Base-by-base conservation (phyloP, 2,329 filamentous ascomycete genomes). In the Colletotrichum godetiae region DNA sequence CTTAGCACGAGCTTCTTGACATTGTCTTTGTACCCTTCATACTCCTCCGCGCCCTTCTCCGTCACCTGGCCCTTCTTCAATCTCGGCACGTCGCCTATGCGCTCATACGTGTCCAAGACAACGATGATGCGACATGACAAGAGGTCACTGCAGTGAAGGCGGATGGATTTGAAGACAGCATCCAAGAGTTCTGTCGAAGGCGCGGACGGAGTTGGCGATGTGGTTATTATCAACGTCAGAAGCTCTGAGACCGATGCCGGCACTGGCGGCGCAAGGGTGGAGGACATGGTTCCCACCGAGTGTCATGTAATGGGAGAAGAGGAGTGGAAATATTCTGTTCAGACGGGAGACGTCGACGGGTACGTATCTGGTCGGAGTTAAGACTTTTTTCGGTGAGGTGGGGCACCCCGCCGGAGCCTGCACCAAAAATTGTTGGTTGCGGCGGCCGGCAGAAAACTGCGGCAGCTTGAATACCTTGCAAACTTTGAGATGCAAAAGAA, bases 51-150 rank as follows among this genome's bases (percentile, higher is more conserved):
- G 37, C 84, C 83, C 5, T 86, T 82, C 0, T 81, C 77, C 0
- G 87, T 89, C 19, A 89, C 86, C 15, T 84, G 81, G n/a, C 88
- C 88, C 76, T 87, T 88, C 75, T 90, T 90, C 22, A 90, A 79
- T 0, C 88, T 85, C 8, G 84, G 80, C 4, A 78, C 80, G 0
- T 82, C 70, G 1, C 80, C 82, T 49, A 90, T 79, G 22, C 83
- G 83, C 67, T 90, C 88, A 74, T 84, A 89, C 0, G 84, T 84
- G 75, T 90, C 88, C 56, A 90, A 84, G 2, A 89, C 86, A 3
- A 90, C 83, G 42, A 89, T 83, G 22, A 89, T 81, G 2, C 80
- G 80, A 68, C 87, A 89, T 0, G 72, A 58, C 2, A 85, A 72
- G 15, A 90, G 76, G 0, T 67, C 72, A 0, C 79, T 78, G 66